A percentile compares a stretch with the other conserved stretches of the same genome.
Conservation (phyloP, 495 filamentous ascomycete species). For the Lasiosphaeris hirsuta region DNA sequence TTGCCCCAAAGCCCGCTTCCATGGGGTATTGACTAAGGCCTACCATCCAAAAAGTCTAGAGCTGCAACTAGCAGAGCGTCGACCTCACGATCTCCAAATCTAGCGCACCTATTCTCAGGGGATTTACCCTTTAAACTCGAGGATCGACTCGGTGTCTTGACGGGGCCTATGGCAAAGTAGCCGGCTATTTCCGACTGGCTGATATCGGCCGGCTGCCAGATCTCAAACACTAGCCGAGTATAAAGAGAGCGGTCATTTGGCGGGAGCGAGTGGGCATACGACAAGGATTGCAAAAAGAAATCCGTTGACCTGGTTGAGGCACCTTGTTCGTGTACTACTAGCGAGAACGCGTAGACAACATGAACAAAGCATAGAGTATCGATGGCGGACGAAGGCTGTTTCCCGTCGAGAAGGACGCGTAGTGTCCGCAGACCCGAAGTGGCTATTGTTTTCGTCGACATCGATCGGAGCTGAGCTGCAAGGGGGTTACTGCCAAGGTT, state of each 20-base stretch:
- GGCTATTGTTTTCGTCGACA: constrained; percentile 37
- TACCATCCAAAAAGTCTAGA: constrained; percentile 49
- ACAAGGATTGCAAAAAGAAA: constrained; percentile 40
- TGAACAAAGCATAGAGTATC: constrained; percentile 44
- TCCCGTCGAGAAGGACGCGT: constrained; percentile 29
- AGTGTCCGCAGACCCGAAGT: constrained; percentile 36
- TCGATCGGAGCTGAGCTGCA: constrained; percentile 32
- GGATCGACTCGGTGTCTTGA: constrained; percentile 10
- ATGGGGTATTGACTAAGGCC: background rate
- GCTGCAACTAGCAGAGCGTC: constrained; percentile 38
- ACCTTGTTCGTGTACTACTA: constrained; percentile 37
- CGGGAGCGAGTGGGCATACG: constrained; percentile 32
- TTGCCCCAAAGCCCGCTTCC: background rate
- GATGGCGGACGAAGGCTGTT: constrained; percentile 29
- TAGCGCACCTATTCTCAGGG: constrained; percentile 15
- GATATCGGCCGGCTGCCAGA: constrained; percentile 40
- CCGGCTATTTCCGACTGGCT: constrained; percentile 14
- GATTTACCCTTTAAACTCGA: constrained; percentile 42
- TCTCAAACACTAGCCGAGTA: constrained; percentile 28
- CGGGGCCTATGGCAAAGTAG: constrained; percentile 1
- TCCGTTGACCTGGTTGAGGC: constrained; percentile 20
- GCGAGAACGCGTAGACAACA: constrained; percentile 44
- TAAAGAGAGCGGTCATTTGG: constrained; percentile 28
- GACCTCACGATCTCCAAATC: constrained; percentile 6
- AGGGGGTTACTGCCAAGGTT: constrained; percentile 36